A percentile compares a stretch with the other conserved stretches of the same genome.
phyloP scores from a whole-genome alignment of 495 filamentous ascomycete species.

The Penicillium cinerascens region DNA sequence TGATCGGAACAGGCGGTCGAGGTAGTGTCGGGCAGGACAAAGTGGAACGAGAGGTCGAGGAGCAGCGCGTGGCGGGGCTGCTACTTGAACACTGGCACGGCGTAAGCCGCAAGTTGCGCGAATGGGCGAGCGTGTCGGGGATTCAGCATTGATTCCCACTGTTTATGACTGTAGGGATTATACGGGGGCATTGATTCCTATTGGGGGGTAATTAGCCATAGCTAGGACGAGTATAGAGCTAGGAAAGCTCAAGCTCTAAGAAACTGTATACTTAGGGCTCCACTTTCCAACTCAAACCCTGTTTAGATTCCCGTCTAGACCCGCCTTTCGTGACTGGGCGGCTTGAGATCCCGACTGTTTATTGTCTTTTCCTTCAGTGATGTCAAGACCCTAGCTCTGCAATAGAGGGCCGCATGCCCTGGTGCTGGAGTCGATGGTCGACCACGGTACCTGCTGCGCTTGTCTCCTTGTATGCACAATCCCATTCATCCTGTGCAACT shows the following conservation, averaged over 20 bases:
- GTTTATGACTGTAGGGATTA: neutral
- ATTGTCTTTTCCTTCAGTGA: slow-evolving; percentile 7
- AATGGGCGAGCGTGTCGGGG: slow-evolving; percentile 16
- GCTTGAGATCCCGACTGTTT: slow-evolving; percentile 14
- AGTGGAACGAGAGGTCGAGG: slow-evolving; percentile 31
- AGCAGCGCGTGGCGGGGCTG: slow-evolving; percentile 29
- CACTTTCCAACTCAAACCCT: neutral
- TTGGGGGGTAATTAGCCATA: neutral
- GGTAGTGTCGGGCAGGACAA: slow-evolving; percentile 11
- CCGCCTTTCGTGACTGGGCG: slow-evolving; percentile 11
- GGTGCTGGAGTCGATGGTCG: neutral
- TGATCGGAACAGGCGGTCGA: slow-evolving; percentile 17
- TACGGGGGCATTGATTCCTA: neutral
- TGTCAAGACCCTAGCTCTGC: slow-evolving; percentile 10
- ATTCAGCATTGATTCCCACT: neutral
- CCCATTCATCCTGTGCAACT: neutral
- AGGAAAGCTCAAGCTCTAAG: neutral
- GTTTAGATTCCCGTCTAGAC: neutral
- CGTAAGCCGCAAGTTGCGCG: slow-evolving; percentile 31
- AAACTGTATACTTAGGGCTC: slow-evolving; percentile 1
- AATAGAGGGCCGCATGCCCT: neutral
- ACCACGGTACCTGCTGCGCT: slow-evolving; percentile 8
- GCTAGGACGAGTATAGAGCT: neutral
- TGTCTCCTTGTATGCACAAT: neutral
- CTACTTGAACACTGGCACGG: slow-evolving; percentile 34